A percentile compares a stretch with the other conserved stretches of the same genome.
Evolutionary conservation across 441 rosid species (phyloP).

Genomic region (Codiaeum variegatum): DNA sequence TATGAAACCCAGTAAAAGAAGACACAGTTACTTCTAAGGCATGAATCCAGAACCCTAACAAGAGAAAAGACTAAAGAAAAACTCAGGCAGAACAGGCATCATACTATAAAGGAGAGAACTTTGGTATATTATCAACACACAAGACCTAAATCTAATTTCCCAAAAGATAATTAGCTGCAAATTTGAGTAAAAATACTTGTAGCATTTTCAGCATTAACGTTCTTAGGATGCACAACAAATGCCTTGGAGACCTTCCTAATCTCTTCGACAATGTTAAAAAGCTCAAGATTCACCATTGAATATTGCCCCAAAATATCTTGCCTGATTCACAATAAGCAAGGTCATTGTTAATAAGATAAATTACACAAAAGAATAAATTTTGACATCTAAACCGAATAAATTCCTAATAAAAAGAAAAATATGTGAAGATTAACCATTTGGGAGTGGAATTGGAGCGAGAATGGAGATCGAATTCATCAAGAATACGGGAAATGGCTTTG

Average conservation of each 20-base stretch:
- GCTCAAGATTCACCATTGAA: constrained; percentile 94
- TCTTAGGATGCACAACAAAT: constrained; percentile 84
- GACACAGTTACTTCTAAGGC: not conserved
- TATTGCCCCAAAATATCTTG: constrained; percentile 88
- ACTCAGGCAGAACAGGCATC: not conserved
- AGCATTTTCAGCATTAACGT: constrained; percentile 84
- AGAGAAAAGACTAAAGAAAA: not conserved
- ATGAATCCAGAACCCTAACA: not conserved
- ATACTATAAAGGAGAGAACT: not conserved
- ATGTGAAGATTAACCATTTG: constrained; percentile 48
- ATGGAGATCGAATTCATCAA: constrained; percentile 79
- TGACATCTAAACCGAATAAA: not conserved
- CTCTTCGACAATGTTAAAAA: constrained; percentile 86
- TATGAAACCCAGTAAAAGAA: not conserved
- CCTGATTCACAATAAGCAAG: constrained; percentile 39
- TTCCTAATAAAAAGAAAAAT: not conserved
- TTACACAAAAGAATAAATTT: not conserved
- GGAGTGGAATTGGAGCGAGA: constrained; percentile 77
- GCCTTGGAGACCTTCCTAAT: constrained; percentile 81
- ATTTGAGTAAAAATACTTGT: constrained; percentile 35
- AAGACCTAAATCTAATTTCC: not conserved
- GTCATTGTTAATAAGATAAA: not conserved
- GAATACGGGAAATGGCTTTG: constrained; percentile 83
- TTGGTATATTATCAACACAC: not conserved
- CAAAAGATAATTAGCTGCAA: not conserved